Base-by-base conservation (phyloP, 495 filamentous ascomycete genomes). In the Penicillium chermesinum region DNA sequence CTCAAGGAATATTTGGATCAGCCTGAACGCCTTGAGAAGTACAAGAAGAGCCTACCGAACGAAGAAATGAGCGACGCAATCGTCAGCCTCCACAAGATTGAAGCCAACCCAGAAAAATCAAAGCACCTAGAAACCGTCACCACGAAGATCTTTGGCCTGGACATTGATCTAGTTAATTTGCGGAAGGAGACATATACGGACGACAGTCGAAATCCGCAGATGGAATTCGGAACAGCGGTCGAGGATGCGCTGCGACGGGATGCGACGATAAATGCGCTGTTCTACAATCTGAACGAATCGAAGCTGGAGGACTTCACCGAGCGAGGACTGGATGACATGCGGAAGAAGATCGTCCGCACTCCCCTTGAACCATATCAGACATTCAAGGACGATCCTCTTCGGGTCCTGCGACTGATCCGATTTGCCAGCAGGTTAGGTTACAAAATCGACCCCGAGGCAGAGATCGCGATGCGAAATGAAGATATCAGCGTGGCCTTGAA, bases 41-140 rank as follows among this genome's bases (percentile, higher is more conserved):
- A 82, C 53, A 69, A 65, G 37, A 48, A 57, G 27, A 46, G 50
- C 16, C 53, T 63, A 3, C 52, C 57, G 8, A 51, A 50, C 21
- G 57, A 61, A 15, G 59, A 65, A 37, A 47, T 59, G 35, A 65
- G 66, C 14, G 62, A 78, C 37, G 53, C 60, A 12, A 66, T 79
- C 38, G 64, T 70, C 13, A 74, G 73, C 46, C 66, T 91, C 39
- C 80, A 89, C 58, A 88, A 84, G 57, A 87, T 94, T 54, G 81
- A 87, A 45, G 83, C 82, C 39, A 97, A 99, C 59, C 94, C 93
- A 1, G 93, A 97, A 55, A 96, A 96, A 67, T 95, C 88, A 14
- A 99, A 99, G 70, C 90, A 99, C 65, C 76, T 99, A 19, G 93
- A 94, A 67, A 97, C 94, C 0, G 87, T 87, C 9, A 95, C 88